Conservation (phyloP, 1,284 basidiomycete species). For the Marasmius oreades region DNA sequence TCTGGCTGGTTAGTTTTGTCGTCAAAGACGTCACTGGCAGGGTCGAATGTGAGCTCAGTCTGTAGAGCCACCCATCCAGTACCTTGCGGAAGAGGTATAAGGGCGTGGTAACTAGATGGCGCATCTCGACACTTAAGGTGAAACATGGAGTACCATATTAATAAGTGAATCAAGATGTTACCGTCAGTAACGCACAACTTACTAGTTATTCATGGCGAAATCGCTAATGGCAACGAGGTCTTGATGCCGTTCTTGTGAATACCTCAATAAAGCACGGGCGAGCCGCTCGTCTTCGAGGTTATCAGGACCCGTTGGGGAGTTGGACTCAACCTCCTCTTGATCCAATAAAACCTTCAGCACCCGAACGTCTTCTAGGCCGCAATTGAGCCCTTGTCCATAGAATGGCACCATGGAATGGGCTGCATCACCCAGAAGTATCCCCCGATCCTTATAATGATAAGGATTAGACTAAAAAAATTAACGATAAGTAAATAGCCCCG, state of each 20-base stretch:
- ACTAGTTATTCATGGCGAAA: slow-evolving; percentile 96
- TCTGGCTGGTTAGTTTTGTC: slow-evolving; percentile 38
- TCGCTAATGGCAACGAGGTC: slow-evolving; percentile 90
- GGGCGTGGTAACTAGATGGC: slow-evolving; percentile 84
- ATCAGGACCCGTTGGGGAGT: slow-evolving; percentile 24
- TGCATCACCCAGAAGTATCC: slow-evolving; percentile 88
- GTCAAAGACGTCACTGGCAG: slow-evolving; percentile 38
- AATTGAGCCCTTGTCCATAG: slow-evolving; percentile 98
- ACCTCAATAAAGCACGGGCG: slow-evolving; percentile 65
- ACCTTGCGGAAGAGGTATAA: slow-evolving; percentile 79
- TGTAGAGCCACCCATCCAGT: slow-evolving; percentile 76
- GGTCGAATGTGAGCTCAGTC: slow-evolving; percentile 47
- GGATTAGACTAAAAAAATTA: slow-evolving; percentile 55
- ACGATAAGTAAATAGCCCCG: slow-evolving; percentile 23
- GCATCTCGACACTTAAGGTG: slow-evolving; percentile 82
- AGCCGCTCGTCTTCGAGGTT: slow-evolving; percentile 53
- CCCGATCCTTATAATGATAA: slow-evolving; percentile 89
- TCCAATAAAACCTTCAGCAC: slow-evolving; percentile 79
- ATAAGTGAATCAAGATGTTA: slow-evolving; percentile 2
- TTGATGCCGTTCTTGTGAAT: slow-evolving; percentile 78
- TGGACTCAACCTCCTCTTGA: slow-evolving; percentile 57
- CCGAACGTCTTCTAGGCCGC: slow-evolving; percentile 95
- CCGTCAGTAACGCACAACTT: slow-evolving; percentile 32
- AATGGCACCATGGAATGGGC: slow-evolving; percentile 98
- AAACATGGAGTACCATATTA: slow-evolving; percentile 10